phyloP scores from a whole-genome alignment of 192 early-diverging fungal species.

The Backusella liffmaniae region DNA sequence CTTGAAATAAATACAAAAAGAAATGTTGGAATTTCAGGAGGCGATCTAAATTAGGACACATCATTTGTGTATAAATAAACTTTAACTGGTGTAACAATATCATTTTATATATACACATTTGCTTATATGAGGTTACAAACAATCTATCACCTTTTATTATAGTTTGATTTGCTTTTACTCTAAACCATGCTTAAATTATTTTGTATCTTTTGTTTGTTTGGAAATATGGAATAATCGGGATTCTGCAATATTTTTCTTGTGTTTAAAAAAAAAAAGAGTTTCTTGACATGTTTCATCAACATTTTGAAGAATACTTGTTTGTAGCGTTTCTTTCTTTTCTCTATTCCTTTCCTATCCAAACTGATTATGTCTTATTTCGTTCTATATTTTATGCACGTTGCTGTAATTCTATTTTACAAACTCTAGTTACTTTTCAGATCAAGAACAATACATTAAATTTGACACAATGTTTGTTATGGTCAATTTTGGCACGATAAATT shows the following conservation, averaged over 20 bases:
- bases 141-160: neutral
- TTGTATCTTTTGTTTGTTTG: neutral
- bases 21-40: conserved; percentile 4
- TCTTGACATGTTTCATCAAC: conserved; percentile 12
- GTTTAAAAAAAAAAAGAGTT: neutral
- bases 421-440: conserved; percentile 79
- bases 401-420: conserved; percentile 84
- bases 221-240: neutral
- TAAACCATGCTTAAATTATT: neutral
- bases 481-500: conserved; percentile 91
- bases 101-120: neutral
- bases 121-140: neutral
- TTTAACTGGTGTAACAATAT: neutral
- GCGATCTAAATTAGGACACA: neutral
- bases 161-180: neutral
- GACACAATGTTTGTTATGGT: conserved; percentile 61
- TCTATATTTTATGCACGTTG: conserved; percentile 92
- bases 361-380: conserved; percentile 50
- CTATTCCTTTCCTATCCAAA: neutral
- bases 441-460: conserved; percentile 64
- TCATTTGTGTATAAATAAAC: conserved; percentile 11
- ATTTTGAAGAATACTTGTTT: neutral
- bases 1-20: neutral
- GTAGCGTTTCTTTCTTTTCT: neutral
- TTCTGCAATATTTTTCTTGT: neutral